Evolutionary conservation across 23 red algal genomes (phyloP).

Genomic region (Chondrus crispus): DNA sequence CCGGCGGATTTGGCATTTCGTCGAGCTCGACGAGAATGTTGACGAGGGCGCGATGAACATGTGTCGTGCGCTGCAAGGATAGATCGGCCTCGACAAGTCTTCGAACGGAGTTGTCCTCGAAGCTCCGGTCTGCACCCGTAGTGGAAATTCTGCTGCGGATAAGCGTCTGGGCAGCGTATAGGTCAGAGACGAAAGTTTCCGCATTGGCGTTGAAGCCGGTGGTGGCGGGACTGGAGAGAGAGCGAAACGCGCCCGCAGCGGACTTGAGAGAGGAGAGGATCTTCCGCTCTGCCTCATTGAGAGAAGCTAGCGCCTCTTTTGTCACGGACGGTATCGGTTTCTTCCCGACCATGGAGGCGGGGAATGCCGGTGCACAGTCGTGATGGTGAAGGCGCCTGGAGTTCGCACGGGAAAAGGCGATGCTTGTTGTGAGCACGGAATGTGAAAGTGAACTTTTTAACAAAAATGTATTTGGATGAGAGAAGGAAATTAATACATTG

Average conservation of each 20-base stretch:
- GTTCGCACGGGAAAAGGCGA: no score
- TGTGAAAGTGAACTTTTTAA: no score
- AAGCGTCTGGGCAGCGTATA: slow-evolving; percentile 27
- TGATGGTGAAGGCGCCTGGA: no score
- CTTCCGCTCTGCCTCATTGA: slow-evolving; percentile 33
- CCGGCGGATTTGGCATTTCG: background rate
- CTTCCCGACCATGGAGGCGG: slow-evolving; percentile 37
- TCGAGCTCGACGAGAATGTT: background rate
- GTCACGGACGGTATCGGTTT: background rate
- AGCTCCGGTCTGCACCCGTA: slow-evolving; percentile 8
- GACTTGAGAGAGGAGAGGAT: slow-evolving; percentile 8
- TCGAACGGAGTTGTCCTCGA: slow-evolving; percentile 30
- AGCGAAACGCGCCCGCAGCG: slow-evolving; percentile 22
- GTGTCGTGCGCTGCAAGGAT: slow-evolving; percentile 38
- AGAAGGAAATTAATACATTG: no score
- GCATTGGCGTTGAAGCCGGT: background rate
- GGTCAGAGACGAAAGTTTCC: slow-evolving; percentile 7
- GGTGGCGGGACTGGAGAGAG: slow-evolving; percentile 17
- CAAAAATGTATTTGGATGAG: no score
- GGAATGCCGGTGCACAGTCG: no score
- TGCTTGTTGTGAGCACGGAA: no score
- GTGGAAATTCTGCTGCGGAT: slow-evolving; percentile 26
- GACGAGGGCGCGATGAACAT: slow-evolving; percentile 33
- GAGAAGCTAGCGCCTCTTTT: background rate
- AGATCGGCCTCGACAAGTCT: slow-evolving; percentile 48